Percentiles rank a stretch among this genome's conserved stretches.
phyloP scores from a whole-genome alignment of 192 early-diverging fungal genomes.

The Gamsiella multidivaricata region DNA sequence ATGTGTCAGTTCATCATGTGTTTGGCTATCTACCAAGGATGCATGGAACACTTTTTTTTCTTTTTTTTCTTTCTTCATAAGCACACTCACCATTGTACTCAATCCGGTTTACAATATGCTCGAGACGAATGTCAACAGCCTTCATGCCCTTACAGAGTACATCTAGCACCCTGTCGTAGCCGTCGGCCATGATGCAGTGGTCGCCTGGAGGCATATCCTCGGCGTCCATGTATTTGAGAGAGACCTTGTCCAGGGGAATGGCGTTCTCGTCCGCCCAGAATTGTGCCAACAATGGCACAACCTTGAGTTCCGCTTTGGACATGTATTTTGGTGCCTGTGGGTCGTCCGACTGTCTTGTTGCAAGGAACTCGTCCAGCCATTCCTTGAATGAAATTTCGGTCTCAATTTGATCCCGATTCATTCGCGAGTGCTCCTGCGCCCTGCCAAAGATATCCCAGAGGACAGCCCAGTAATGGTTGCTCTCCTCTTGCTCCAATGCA shows the following conservation, averaged over 20 bases:
- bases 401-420: constrained; percentile 31
- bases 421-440: constrained; percentile 27
- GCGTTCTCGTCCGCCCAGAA: constrained; percentile 54
- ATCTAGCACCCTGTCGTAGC: constrained; percentile 47
- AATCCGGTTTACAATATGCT: constrained; percentile 49
- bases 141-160: constrained; percentile 30
- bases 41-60: not conserved
- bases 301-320: constrained; percentile 27
- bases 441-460: constrained; percentile 41
- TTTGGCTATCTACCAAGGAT: constrained; percentile 21
- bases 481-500: constrained; percentile 21
- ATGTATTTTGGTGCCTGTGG: constrained; percentile 25
- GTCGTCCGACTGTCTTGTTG: constrained; percentile 29
- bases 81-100: constrained; percentile 52
- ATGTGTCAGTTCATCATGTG: constrained; percentile 17
- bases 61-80: not conserved
- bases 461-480: constrained; percentile 51
- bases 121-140: constrained; percentile 35
- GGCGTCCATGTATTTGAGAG: constrained; percentile 56
- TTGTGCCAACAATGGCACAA: constrained; percentile 28
- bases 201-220: constrained; percentile 51
- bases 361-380: constrained; percentile 29
- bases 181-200: constrained; percentile 46
- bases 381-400: constrained; percentile 33
- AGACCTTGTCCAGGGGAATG: constrained; percentile 37